Evolutionary conservation across 306 rosid genomes (phyloP).

Genomic region (Pterocarpus santalinus): DNA sequence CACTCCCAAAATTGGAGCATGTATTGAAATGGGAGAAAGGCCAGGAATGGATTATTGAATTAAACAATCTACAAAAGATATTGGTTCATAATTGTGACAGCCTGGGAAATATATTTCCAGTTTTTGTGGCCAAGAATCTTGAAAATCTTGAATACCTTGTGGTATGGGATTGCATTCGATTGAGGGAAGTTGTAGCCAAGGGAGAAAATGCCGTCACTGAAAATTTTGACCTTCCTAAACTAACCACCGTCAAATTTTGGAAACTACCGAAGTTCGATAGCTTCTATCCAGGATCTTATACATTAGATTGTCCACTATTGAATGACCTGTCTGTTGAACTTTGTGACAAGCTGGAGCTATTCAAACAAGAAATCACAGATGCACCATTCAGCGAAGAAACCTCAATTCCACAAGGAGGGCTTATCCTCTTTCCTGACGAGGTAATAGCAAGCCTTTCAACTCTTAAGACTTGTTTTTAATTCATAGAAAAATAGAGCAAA

Average conservation of each 20-base stretch:
- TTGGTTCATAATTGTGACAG: neutral
- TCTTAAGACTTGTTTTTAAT: neutral
- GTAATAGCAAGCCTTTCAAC: neutral
- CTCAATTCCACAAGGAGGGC: neutral
- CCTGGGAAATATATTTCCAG: conserved; percentile 37
- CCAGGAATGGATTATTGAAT: neutral
- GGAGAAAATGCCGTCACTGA: neutral
- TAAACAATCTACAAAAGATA: neutral
- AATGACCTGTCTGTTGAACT: neutral
- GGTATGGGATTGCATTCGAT: neutral
- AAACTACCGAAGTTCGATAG: neutral
- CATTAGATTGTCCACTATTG: neutral
- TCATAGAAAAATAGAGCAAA: neutral
- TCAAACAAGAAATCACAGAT: neutral
- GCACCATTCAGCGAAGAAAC: neutral
- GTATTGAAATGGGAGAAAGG: conserved; percentile 45
- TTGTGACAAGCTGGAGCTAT: conserved; percentile 24
- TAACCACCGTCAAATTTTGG: neutral
- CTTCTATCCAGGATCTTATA: neutral
- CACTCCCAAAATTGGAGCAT: conserved; percentile 7
- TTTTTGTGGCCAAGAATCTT: conserved; percentile 5
- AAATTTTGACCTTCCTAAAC: neutral
- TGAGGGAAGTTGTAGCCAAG: conserved; percentile 19
- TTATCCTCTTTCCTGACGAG: neutral
- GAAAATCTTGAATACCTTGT: neutral